These are phyloP conservation scores for Paraphaeosphaeria minitans DNA, from an alignment of 2,329 filamentous ascomycete genomes.

Conservation along the genomic window DNA sequence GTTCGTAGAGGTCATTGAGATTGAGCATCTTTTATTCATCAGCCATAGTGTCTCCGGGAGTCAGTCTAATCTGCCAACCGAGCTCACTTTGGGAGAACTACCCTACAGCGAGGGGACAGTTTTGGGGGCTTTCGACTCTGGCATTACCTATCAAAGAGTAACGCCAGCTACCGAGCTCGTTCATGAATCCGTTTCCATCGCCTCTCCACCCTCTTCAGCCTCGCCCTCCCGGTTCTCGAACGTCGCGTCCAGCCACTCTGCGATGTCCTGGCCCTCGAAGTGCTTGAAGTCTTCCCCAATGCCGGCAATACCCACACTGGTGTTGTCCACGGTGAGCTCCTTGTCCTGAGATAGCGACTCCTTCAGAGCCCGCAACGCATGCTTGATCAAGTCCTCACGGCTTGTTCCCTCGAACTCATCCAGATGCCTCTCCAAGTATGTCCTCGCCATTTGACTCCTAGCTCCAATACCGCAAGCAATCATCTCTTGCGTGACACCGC, in stretches of 20 bases:
- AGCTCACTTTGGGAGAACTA: constrained; percentile 1
- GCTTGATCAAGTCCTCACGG: constrained; percentile 85
- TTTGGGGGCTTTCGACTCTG: neutral
- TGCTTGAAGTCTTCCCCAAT: constrained; percentile 82
- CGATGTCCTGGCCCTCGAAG: constrained; percentile 86
- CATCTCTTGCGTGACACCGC: constrained; percentile 97
- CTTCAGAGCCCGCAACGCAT: constrained; percentile 89
- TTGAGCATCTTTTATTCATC: constrained; percentile 5
- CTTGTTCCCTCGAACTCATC: constrained; percentile 78
- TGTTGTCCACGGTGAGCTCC: constrained; percentile 96
- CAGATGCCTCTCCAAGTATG: constrained; percentile 91
- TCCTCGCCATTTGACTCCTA: constrained; percentile 94
- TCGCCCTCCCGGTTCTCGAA: constrained; percentile 54
- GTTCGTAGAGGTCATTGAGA: constrained; percentile 3
- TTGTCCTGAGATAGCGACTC: constrained; percentile 97
- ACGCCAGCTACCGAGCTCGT: neutral
- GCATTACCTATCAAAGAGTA: neutral
- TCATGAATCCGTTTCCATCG: constrained; percentile 62
- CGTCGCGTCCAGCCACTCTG: constrained; percentile 79
- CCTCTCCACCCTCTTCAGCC: constrained; percentile 48
- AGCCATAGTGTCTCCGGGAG: neutral
- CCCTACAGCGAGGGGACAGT: neutral
- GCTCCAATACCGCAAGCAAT: constrained; percentile 93
- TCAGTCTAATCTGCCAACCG: neutral
- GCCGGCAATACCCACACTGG: constrained; percentile 85